Percentiles rank a stretch among this genome's conserved stretches.
phyloP scores from a whole-genome alignment of 352 stramenopile species.

The Phytophthora ohioensis region DNA sequence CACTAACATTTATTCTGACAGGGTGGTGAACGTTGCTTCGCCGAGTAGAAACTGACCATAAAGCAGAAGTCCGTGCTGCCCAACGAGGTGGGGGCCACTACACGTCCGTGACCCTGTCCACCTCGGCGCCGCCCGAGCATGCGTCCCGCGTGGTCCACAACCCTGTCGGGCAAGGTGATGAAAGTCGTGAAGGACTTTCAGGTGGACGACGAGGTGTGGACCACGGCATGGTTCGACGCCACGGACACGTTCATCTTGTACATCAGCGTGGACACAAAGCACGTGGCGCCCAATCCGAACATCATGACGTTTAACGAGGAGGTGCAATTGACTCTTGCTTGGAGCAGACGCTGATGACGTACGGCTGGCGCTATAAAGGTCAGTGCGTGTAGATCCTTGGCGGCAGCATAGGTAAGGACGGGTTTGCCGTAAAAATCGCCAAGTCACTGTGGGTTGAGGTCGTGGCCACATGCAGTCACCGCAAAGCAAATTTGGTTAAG shows the following conservation, averaged over 20 bases:
- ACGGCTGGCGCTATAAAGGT: slow-evolving; percentile 39
- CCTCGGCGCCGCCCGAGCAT: slow-evolving; percentile 11
- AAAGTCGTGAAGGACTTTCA: slow-evolving; percentile 41
- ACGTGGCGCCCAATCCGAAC: slow-evolving; percentile 48
- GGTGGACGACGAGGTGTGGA: slow-evolving; percentile 46
- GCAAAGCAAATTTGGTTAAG: slow-evolving; percentile 53
- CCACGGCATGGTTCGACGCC: slow-evolving; percentile 15
- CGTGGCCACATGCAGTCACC: slow-evolving; percentile 47
- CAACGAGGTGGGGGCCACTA: not conserved
- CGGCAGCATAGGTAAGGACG: slow-evolving; percentile 64
- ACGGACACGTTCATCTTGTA: slow-evolving; percentile 50
- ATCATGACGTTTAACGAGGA: slow-evolving; percentile 50
- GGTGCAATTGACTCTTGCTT: slow-evolving; percentile 34
- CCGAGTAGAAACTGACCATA: too few species aligned
- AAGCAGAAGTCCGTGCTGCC: too few species aligned
- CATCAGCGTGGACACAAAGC: slow-evolving; percentile 31
- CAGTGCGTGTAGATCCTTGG: slow-evolving; percentile 35
- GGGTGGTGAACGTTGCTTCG: too few species aligned
- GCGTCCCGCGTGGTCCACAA: slow-evolving; percentile 46
- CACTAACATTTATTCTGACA: too few species aligned
- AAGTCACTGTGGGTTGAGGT: slow-evolving; percentile 46
- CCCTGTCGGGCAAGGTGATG: slow-evolving; percentile 39
- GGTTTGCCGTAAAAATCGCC: slow-evolving; percentile 67
- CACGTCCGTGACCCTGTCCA: not conserved
- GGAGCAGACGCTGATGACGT: slow-evolving; percentile 42